phyloP scores from a whole-genome alignment of 441 rosid species.

The Theobroma grandiflorum region DNA sequence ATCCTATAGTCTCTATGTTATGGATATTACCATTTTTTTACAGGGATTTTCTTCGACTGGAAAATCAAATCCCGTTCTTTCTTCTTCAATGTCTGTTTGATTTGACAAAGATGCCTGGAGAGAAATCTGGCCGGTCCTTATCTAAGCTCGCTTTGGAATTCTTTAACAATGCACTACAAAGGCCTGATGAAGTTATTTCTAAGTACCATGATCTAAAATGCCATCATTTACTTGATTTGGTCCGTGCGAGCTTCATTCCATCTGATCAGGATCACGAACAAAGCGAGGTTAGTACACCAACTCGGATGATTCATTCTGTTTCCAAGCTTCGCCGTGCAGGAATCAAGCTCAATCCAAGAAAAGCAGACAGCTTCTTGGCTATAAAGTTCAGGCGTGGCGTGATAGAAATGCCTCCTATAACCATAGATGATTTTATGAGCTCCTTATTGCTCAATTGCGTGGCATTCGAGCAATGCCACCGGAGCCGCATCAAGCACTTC shows the following conservation, averaged over 20 bases:
- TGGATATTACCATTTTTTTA: conserved; percentile 75
- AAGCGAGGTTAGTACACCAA: conserved; percentile 20
- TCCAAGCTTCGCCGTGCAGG: conserved; percentile 78
- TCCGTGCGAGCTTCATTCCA: conserved; percentile 57
- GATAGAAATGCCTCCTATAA: conserved; percentile 66
- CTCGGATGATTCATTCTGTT: conserved; percentile 56
- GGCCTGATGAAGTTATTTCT: conserved; percentile 45
- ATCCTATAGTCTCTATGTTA: conserved; percentile 65
- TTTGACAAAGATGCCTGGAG: conserved; percentile 26
- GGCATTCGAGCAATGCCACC: conserved; percentile 68
- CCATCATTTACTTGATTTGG: conserved; percentile 71
- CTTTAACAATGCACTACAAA: conserved; percentile 54
- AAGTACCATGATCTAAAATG: conserved; percentile 36
- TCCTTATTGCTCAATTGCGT: conserved; percentile 57
- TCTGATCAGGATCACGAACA: conserved; percentile 26
- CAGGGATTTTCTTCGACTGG: conserved; percentile 68
- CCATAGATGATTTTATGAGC: conserved; percentile 58
- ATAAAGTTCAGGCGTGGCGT: conserved; percentile 57
- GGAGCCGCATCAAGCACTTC: conserved; percentile 49
- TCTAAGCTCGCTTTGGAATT: conserved; percentile 53
- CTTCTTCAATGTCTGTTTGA: conserved; percentile 61
- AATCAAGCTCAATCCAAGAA: conserved; percentile 41
- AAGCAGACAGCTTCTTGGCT: conserved; percentile 58
- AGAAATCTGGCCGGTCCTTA: conserved; percentile 40
- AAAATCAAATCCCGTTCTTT: conserved; percentile 75